Base-by-base conservation (phyloP, 306 rosid species). In the Corylus avellana region DNA sequence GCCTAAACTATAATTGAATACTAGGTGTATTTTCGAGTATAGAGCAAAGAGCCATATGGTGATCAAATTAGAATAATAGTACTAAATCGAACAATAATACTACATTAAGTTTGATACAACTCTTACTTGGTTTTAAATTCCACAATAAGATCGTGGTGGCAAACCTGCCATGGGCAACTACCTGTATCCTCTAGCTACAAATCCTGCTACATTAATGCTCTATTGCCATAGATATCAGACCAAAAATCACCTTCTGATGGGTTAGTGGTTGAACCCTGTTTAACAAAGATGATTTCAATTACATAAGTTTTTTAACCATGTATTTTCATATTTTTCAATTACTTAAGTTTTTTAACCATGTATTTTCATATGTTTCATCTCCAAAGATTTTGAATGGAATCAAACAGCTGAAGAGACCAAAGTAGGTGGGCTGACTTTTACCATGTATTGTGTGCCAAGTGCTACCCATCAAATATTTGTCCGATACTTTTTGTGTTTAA, bases 1-100 rank as follows among this genome's bases (percentile, higher is more conserved):
- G 50, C 59, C 82, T 17, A 55, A 47, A 49, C 49, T 57, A 54
- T 57, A 78, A 74, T 74, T 71, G 74, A 81, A 79, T 83, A 46
- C 25, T 71, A 11, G 73, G 8, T 64, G 61, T 70, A 42, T 77
- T 68, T 50, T 78, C 59, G 62, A 83, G 70, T 58, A 20, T 47
- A 29, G 37, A 72, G 49, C 12, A 48, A 77, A 56, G 47, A 70
- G 77, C 74, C 51, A 73, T 42, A 53, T 4, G 57, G 68, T 57
- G 79, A 57, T 77, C 8, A 27, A 77, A 76, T 32, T 7, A 32
- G 44, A 22, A 14, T 32, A 6, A 13, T 63, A 14, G 10, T 63
- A 32, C 10, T 63, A 32, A 32, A 32, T 63, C 10, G 12, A 63
- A 63, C 17, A 63, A 63, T 8, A 32, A 32, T 63, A 5, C 12